Percentiles rank a stretch among this genome's conserved stretches.
These are phyloP conservation scores for Purpureocillium takamizusanense DNA, from an alignment of 2,329 filamentous ascomycete genomes.

Conservation along the genomic window DNA sequence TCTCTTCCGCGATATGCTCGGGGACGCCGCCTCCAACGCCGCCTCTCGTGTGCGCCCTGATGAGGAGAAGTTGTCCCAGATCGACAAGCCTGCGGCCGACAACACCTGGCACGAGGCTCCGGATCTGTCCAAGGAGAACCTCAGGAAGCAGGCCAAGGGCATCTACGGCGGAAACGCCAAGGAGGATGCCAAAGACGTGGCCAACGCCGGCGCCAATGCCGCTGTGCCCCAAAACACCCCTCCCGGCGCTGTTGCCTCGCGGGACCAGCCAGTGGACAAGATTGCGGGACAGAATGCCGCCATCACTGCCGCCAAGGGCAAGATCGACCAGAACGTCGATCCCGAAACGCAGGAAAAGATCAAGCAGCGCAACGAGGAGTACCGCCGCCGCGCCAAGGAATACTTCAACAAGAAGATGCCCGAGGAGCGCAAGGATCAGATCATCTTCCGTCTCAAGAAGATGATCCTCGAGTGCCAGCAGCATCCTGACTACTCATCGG, in stretches of 20 bases:
- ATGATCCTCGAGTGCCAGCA: slow-evolving; percentile 96
- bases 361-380: slow-evolving; percentile 33
- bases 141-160: slow-evolving; percentile 61
- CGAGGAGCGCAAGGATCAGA: slow-evolving; percentile 84
- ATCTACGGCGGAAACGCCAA: slow-evolving; percentile 45
- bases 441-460: slow-evolving; percentile 88
- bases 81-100: slow-evolving; percentile 79
- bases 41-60: slow-evolving; percentile 68
- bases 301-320: slow-evolving; percentile 42
- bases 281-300: slow-evolving; percentile 21
- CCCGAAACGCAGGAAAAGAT: slow-evolving; percentile 51
- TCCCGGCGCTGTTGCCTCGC: slow-evolving; percentile 6
- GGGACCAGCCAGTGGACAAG: slow-evolving; percentile 40
- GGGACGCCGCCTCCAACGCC: slow-evolving; percentile 76
- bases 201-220: slow-evolving; percentile 47
- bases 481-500: slow-evolving; percentile 85
- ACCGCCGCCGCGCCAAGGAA: slow-evolving; percentile 46
- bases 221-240: slow-evolving; percentile 27
- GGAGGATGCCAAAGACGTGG: slow-evolving; percentile 53
- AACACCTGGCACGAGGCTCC: slow-evolving; percentile 92
- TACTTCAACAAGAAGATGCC: slow-evolving; percentile 86
- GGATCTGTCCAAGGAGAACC: slow-evolving; percentile 58
- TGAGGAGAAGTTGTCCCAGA: slow-evolving; percentile 64
- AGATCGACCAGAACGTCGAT: slow-evolving; percentile 52
- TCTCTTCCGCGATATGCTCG: slow-evolving; percentile 81